A percentile compares a stretch with the other conserved stretches of the same genome.
These are phyloP conservation scores for Pugionium cornutum DNA, from an alignment of 345 rosid species.

Conservation along the genomic window DNA sequence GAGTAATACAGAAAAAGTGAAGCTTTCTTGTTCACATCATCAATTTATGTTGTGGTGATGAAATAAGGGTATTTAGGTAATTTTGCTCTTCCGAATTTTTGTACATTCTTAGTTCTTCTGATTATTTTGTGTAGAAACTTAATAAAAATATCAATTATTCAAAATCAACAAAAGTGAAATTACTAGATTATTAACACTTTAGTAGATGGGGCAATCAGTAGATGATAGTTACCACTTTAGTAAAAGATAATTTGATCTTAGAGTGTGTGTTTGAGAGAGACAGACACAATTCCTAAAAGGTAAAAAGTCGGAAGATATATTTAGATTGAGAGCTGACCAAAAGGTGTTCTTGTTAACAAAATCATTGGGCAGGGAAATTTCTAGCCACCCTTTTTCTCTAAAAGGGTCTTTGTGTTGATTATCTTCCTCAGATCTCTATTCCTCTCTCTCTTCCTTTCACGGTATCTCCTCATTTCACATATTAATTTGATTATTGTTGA, in stretches of 20 bases:
- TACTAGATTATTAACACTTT: no score
- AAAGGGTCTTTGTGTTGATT: slow-evolving; percentile 31
- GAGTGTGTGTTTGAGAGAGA: not conserved
- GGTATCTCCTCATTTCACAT: slow-evolving; percentile 18
- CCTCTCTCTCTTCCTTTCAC: slow-evolving; percentile 28
- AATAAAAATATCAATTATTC: no score
- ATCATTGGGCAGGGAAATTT: not conserved
- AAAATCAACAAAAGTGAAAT: no score
- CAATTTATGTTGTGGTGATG: no score
- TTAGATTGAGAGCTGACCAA: slow-evolving; percentile 37
- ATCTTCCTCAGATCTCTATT: slow-evolving; percentile 33
- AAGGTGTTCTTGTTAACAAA: slow-evolving; percentile 8
- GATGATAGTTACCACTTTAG: not conserved
- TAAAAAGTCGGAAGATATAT: slow-evolving; percentile 17
- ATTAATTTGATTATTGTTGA: not conserved
- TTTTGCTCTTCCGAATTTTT: no score
- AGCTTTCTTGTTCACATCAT: no score
- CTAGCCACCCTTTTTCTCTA: slow-evolving; percentile 10
- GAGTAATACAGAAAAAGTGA: no score
- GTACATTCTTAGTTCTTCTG: no score
- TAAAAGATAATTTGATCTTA: slow-evolving; percentile 23
- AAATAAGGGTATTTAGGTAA: no score
- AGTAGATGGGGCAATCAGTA: no score
- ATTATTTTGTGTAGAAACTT: no score
- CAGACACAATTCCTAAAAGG: not conserved